Evolutionary conservation across 1,139 yeast genomes (phyloP), one percentile per base, ranked within the genome.

Genomic region (Schizosaccharomyces versatilis): DNA sequence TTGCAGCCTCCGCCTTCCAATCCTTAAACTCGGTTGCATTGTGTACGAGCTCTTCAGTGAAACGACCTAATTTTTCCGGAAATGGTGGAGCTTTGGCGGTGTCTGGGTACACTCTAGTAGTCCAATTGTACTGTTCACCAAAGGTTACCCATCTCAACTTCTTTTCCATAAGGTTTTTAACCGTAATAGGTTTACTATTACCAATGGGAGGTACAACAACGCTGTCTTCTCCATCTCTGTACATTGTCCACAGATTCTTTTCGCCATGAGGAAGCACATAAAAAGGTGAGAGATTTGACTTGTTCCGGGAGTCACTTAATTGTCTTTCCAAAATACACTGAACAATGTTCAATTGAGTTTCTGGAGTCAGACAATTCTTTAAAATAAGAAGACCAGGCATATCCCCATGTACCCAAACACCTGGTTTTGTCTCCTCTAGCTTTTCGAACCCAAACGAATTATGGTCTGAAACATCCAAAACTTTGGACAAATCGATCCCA

Each of bases 111-210:
- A 59, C 64, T 54, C 71, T 71, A 38, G 64, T 60, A 0, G 75
- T 70, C 74, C 74, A 71, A 59, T 71, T 65, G 60, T 71, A 71
- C 58, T 71, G 74, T 6, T 74, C 74, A 1, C 74, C 74, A 5
- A 71, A 65, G 0, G 74, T 71, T 48, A 71, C 68, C 74, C 74
- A 71, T 14, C 74, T 65, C 38, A 71, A 63, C 58, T 59, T 60
- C 17, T 47, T 36, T 12, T 54, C 39, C 53, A 55, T 54, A 8
- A 59, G 49, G 7, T 55, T 24, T 1, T 55, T 53, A 6, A 56
- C 55, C 14, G 57, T 47, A 39, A 36, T 38, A 15, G 51, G 56
- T 38, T 52, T 47, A 9, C 51, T 44, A 15, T 32, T 36, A 5
- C 41, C 24, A 32, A 32, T 32, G 17, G 39, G 32, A 9, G 36